Evolutionary conservation across 306 rosid species (phyloP), one percentile per base, ranked within the genome.

Genomic region (Vicia faba): DNA sequence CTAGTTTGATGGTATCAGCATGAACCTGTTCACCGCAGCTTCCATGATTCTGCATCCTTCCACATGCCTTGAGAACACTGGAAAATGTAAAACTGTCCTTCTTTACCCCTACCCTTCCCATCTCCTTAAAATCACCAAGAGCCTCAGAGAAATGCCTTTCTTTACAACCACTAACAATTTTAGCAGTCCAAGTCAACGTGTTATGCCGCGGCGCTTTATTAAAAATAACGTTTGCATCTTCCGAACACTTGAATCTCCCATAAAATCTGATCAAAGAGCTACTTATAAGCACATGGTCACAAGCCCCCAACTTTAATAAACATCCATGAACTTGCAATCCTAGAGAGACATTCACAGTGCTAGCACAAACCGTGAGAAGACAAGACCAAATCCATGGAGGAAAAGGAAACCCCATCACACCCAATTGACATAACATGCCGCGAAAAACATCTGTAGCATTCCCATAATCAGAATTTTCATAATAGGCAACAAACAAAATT

Each of bases 11-110:
- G 25, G 84, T 78, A 71, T 75, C 70, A 10, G 81, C 87, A 61
- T 87, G 89, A 4, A 84, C 83, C 68, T 87, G 92, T 16, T 75
- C 72, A 3, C 89, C 93, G 3, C 70, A 70, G 3, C 45, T 61
- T 36, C 79, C 84, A 35, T 46, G 58, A 51, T 81, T 77, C 3
- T 11, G 36, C 72, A 82, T 84, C 74, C 75, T 78, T 15, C 83
- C 93, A 74, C 86, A 82, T 10, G 93, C 93, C 70, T 72, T 87
- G 20, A 87, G 84, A 64, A 82, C 84, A 74, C 83, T 82, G 0
- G 87, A 82, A 72, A 87, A 69, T 19, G 86, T 71, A 4, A 73
- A 82, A 64, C 62, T 68, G 35, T 83, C 87, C 68, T 78, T 87
- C 83, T 79, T 80, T 61, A 82, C 46, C 63, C 89, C 84, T 10